Percentiles rank a stretch among this genome's conserved stretches.
phyloP scores from a whole-genome alignment of 1,284 basidiomycete species.

The Boletellus dicymbophilus region DNA sequence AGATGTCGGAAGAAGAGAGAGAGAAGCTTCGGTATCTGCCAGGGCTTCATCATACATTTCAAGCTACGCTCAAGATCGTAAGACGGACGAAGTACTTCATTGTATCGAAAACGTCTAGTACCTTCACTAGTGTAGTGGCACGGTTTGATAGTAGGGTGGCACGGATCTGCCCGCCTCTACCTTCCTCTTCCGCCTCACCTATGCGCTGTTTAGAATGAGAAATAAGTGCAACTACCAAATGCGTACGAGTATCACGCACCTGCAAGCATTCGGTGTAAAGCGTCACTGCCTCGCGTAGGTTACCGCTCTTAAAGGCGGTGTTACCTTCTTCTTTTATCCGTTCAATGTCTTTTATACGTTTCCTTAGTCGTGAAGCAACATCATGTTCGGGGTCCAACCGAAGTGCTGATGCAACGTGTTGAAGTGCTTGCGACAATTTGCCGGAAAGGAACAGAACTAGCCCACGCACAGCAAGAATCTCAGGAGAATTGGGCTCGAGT shows the following conservation, averaged over 20 bases:
- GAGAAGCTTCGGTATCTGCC: conserved; percentile 68
- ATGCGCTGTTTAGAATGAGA: conserved; percentile 45
- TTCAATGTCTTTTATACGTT: conserved; percentile 79
- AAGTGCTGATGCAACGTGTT: conserved; percentile 75
- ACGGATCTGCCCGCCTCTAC: conserved; percentile 72
- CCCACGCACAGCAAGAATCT: conserved; percentile 80
- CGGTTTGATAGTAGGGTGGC: conserved; percentile 84
- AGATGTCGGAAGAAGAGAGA: conserved; percentile 63
- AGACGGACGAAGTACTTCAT: not conserved
- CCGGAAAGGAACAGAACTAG: conserved; percentile 77
- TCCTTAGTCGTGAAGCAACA: conserved; percentile 69
- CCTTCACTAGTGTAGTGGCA: conserved; percentile 81
- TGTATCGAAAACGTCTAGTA: conserved; percentile 25
- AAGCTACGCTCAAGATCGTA: conserved; percentile 44
- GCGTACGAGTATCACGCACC: conserved; percentile 32
- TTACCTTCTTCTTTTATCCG: conserved; percentile 87
- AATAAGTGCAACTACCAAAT: not conserved
- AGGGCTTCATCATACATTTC: conserved; percentile 69
- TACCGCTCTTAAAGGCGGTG: conserved; percentile 66
- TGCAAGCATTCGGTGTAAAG: conserved; percentile 75
- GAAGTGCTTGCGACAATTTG: conserved; percentile 70
- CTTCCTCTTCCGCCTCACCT: conserved; percentile 65
- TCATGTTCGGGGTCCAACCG: conserved; percentile 80
- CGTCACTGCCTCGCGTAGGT: conserved; percentile 62
- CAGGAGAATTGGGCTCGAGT: conserved; percentile 71